phyloP scores from a whole-genome alignment of 495 filamentous ascomycete species.

The Corynascus novoguineensis region DNA sequence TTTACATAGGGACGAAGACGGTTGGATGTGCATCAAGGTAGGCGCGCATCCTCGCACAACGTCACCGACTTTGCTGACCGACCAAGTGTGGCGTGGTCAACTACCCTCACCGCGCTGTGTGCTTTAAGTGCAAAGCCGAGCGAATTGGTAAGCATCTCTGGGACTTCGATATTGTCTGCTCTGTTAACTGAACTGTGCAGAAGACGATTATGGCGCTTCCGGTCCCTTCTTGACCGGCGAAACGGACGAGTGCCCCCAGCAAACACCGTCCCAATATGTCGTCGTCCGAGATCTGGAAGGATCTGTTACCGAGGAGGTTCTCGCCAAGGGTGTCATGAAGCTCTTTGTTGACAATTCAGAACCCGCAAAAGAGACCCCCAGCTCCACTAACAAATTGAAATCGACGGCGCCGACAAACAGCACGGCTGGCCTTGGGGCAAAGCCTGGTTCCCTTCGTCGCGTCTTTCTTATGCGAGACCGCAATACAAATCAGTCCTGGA shows the following conservation, averaged over 20 bases:
- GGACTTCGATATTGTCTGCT: background rate
- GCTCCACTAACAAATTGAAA: slow-evolving; percentile 53
- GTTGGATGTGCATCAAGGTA: slow-evolving; percentile 74
- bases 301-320: slow-evolving; percentile 67
- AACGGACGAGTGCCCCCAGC: slow-evolving; percentile 72
- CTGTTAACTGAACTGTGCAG: slow-evolving; percentile 14
- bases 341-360: slow-evolving; percentile 51
- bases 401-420: slow-evolving; percentile 70
- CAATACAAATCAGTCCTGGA: slow-evolving; percentile 69
- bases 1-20: slow-evolving; percentile 52
- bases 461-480: slow-evolving; percentile 76
- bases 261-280: slow-evolving; percentile 72
- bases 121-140: slow-evolving; percentile 69
- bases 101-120: slow-evolving; percentile 61
- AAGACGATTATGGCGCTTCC: slow-evolving; percentile 19
- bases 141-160: slow-evolving; percentile 54
- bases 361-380: slow-evolving; percentile 34
- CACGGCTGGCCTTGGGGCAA: slow-evolving; percentile 64
- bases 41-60: background rate
- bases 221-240: slow-evolving; percentile 56
- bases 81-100: slow-evolving; percentile 66
- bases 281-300: slow-evolving; percentile 70
- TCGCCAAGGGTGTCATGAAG: slow-evolving; percentile 75
- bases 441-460: slow-evolving; percentile 67
- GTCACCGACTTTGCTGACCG: background rate